These are phyloP conservation scores for Syncephalis plumigaleata DNA, from an alignment of 371 early-diverging fungal genomes.

Conservation along the genomic window DNA sequence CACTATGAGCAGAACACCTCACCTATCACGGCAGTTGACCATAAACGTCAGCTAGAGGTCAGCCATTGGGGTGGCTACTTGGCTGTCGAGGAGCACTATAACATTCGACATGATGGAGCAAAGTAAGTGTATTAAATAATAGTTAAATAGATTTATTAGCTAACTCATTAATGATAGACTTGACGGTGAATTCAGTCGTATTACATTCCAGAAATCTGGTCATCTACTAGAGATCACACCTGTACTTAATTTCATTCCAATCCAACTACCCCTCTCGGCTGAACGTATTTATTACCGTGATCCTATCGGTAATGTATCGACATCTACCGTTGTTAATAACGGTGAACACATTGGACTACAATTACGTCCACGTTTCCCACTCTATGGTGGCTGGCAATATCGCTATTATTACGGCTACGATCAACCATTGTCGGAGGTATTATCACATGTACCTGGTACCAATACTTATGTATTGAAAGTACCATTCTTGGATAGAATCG, in stretches of 20 bases:
- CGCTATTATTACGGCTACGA: conserved; percentile 88
- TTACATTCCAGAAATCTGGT: not conserved
- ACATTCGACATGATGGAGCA: conserved; percentile 67
- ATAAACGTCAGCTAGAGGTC: conserved; percentile 58
- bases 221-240: not conserved
- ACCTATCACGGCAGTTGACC: conserved; percentile 38
- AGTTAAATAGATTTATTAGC: not conserved
- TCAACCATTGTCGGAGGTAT: conserved; percentile 23
- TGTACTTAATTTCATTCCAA: not conserved
- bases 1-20: conserved; percentile 51
- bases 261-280: conserved; percentile 41
- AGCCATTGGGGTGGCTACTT: conserved; percentile 76
- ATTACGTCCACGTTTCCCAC: conserved; percentile 74
- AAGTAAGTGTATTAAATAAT: conserved; percentile 23
- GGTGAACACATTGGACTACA: conserved; percentile 31
- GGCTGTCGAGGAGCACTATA: conserved; percentile 70
- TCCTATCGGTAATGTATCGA: conserved; percentile 93
- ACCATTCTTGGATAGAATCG: conserved; percentile 46
- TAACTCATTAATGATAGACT: not conserved
- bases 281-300: conserved; percentile 74
- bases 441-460: conserved; percentile 14
- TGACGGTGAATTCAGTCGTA: conserved; percentile 1
- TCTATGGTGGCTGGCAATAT: conserved; percentile 93
- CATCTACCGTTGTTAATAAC: conserved; percentile 47
- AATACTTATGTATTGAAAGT: conserved; percentile 37